Conservation (phyloP, 2,329 filamentous ascomycete species). For the Fusarium tupiense region DNA sequence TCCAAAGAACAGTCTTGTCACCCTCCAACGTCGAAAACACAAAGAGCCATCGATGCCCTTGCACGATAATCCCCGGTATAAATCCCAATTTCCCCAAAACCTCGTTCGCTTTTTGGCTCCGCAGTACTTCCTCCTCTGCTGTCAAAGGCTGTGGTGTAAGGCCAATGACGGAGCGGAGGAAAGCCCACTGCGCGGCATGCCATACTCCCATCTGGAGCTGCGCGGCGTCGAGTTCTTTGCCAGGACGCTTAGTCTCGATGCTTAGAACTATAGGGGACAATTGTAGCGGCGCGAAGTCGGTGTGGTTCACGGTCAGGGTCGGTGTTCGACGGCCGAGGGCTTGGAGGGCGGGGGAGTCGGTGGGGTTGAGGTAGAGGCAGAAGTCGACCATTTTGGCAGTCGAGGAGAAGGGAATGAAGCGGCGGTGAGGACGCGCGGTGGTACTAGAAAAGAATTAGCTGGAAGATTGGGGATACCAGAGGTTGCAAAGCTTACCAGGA, state of each 20-base stretch:
- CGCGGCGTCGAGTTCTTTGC: slow-evolving; percentile 11
- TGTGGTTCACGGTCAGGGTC: slow-evolving; percentile 24
- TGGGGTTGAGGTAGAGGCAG: slow-evolving; percentile 7
- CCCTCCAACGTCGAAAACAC: slow-evolving; percentile 32
- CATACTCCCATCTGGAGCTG: slow-evolving; percentile 29
- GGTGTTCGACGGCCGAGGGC: slow-evolving; percentile 13
- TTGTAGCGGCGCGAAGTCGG: slow-evolving; percentile 19
- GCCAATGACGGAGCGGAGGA: slow-evolving; percentile 1
- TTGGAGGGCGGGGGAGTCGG: background rate
- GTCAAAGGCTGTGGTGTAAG: background rate
- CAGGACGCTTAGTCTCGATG: slow-evolving; percentile 29
- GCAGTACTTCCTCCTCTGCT: background rate
- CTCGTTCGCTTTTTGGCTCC: background rate
- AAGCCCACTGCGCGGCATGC: slow-evolving; percentile 28
- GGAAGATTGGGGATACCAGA: accelerated
- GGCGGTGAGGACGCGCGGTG: background rate
- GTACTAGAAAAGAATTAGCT: background rate
- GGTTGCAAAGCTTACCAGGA: background rate
- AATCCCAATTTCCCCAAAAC: slow-evolving; percentile 12
- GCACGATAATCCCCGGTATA: slow-evolving; percentile 34
- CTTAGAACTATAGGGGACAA: slow-evolving; percentile 18
- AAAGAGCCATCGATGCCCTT: slow-evolving; percentile 33
- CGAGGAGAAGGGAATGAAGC: slow-evolving; percentile 4
- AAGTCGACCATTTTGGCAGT: slow-evolving; percentile 29
- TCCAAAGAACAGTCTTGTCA: slow-evolving; percentile 24